Base-by-base conservation (phyloP, 2,329 filamentous ascomycete species). In the Pyrenochaeta sp. region DNA sequence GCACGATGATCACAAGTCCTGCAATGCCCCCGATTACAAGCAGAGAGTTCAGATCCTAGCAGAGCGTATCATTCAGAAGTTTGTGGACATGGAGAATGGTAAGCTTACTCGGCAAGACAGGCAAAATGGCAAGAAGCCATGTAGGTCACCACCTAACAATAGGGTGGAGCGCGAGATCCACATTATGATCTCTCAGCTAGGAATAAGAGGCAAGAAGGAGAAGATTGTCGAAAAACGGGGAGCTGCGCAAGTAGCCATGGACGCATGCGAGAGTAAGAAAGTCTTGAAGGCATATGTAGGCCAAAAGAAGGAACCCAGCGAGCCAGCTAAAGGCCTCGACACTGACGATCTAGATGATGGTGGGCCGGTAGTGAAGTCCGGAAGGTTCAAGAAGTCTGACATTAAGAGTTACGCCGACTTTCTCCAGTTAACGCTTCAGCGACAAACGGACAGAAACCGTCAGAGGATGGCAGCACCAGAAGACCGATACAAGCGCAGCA, bases 181-280 rank as follows among this genome's bases (percentile, higher is more conserved):
- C 10, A 43, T 34, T 12, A 56, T 56, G 53, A 46, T 56, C 24
- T 53, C 28, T 10, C 53, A 56, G 28, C 32, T 53, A 3, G 27
- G 15, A n/a, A 19, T 19, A 19, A 34, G 45, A 12, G 36, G 40
- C 12, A 52, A 50, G 24, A 2, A 44, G 15, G 30, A 46, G 5
- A 28, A 46, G 8, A n/a, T 50, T 24, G 25, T 47, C 12, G 54
- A 50, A 46, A 43, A 44, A 24, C 44, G 49, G 13, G 42, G 53
- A 30, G 40, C 44, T 13, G 5, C 28, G 27, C 42, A 30, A 13
- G n/a, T 36, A 6, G 39, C 30, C 1, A 9, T 55, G 13, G 19
- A 37, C 45, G 43, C 37, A 3, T 22, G 2, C 0, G 36, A 30
- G 13, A 34, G 43, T 19, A 48, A 28, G 13, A 50, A 24, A 10